Conservation (phyloP, 2,329 filamentous ascomycete species). For the Ramularia endophylla region DNA sequence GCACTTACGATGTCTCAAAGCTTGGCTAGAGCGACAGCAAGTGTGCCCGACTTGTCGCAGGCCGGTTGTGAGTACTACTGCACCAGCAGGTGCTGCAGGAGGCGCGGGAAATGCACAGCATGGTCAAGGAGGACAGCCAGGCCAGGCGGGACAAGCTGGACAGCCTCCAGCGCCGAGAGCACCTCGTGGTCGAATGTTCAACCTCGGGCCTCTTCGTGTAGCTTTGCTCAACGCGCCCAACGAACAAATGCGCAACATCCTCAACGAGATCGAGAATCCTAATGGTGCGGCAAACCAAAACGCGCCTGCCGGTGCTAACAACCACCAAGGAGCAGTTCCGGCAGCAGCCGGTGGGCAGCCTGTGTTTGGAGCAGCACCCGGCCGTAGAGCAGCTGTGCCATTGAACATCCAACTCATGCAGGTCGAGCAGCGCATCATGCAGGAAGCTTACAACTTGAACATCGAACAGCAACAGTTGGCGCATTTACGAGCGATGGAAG, state of each 20-base stretch:
- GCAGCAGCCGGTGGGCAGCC: no score
- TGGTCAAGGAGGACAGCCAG: constrained; percentile 12
- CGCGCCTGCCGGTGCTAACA: constrained; percentile 35
- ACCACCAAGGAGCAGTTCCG: constrained; percentile 14
- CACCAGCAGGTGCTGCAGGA: constrained; percentile 11
- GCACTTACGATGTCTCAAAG: constrained; percentile 89
- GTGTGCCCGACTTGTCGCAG: constrained; percentile 92
- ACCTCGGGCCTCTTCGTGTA: constrained; percentile 67
- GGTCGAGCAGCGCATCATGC: constrained; percentile 62
- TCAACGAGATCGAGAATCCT: constrained; percentile 27
- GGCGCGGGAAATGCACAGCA: constrained; percentile 10
- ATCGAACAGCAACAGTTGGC: constrained; percentile 62
- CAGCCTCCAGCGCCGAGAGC: constrained; percentile 34
- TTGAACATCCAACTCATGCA: constrained; percentile 58
- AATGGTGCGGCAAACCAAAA: constrained; percentile 11
- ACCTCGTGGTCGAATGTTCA: constrained; percentile 48
- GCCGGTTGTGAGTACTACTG: constrained; percentile 51
- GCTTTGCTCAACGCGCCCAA: constrained; percentile 59
- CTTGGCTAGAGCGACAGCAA: constrained; percentile 96
- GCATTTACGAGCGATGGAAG: constrained; percentile 60
- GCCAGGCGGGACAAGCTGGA: constrained; percentile 20
- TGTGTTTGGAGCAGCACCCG: background rate
- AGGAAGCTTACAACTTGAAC: constrained; percentile 59
- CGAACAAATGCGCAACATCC: constrained; percentile 38
- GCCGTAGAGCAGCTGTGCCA: constrained; percentile 23